Conservation (phyloP, 345 rosid species). For the Pistacia atlantica region DNA sequence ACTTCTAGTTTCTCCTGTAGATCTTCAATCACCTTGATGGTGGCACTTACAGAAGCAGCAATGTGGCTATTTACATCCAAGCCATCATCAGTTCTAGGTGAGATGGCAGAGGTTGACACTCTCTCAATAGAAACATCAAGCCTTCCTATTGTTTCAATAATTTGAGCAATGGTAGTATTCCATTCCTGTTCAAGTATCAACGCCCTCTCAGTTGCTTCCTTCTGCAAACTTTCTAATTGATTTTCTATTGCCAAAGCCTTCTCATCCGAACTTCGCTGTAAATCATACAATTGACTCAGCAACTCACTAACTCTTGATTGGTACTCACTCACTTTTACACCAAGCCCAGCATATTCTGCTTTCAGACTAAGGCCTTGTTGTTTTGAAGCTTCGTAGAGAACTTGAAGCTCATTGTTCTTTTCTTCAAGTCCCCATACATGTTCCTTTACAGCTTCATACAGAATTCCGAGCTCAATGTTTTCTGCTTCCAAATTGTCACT, state of each 20-base stretch:
- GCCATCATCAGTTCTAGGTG: conserved; percentile 32
- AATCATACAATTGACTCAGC: conserved; percentile 59
- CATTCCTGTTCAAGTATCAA: conserved; percentile 54
- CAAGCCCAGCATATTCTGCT: conserved; percentile 55
- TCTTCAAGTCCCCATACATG: conserved; percentile 41
- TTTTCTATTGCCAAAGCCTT: conserved; percentile 38
- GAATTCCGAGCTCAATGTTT: conserved; percentile 59
- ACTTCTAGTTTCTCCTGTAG: conserved; percentile 60
- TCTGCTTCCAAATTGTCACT: conserved; percentile 51
- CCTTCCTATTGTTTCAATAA: conserved; percentile 55
- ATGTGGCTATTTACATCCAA: conserved; percentile 45
- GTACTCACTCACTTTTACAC: conserved; percentile 41
- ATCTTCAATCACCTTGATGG: conserved; percentile 52
- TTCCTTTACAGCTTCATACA: conserved; percentile 62
- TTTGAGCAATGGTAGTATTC: conserved; percentile 43
- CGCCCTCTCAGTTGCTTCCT: conserved; percentile 53
- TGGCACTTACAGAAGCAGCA: conserved; percentile 52
- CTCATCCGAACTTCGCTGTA: conserved; percentile 50
- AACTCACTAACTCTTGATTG: conserved; percentile 46
- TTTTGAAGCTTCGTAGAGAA: conserved; percentile 45
- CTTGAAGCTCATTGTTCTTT: conserved; percentile 49
- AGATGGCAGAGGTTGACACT: conserved; percentile 23
- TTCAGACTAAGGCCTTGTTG: conserved; percentile 41
- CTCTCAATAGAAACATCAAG: conserved; percentile 53
- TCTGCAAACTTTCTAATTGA: conserved; percentile 57